Evolutionary conservation across 2,329 filamentous ascomycete genomes (phyloP).

Genomic region (Aotearoamyces nothofagi): DNA sequence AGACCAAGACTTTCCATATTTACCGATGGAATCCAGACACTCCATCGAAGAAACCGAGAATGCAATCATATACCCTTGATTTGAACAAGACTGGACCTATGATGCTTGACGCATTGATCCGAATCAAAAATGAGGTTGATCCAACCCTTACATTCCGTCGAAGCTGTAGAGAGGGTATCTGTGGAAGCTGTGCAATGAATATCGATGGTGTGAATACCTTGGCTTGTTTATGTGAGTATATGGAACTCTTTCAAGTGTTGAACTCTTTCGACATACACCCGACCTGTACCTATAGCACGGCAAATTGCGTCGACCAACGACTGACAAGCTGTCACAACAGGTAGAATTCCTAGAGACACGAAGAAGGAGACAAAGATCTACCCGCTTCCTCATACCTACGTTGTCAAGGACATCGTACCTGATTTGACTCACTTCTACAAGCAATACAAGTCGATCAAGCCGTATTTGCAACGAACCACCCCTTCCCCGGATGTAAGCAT

Average conservation of each 20-base stretch:
- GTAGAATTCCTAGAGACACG: conserved; percentile 81
- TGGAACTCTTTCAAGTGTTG: too few species aligned
- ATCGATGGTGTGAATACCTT: conserved; percentile 98
- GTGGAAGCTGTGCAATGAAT: conserved; percentile 98
- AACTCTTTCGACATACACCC: too few species aligned
- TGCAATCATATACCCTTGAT: conserved; percentile 91
- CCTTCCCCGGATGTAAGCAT: conserved; percentile 70
- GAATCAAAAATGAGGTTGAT: conserved; percentile 98
- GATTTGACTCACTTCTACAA: conserved; percentile 99
- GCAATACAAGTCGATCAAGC: conserved; percentile 99
- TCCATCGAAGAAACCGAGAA: conserved; percentile 81
- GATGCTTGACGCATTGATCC: conserved; percentile 90
- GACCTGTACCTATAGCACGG: too few species aligned
- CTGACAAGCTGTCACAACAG: too few species aligned
- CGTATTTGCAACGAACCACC: conserved; percentile 86
- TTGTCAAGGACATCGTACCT: conserved; percentile 97
- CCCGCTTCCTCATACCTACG: conserved; percentile 94
- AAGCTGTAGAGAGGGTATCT: conserved; percentile 96
- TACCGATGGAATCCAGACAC: conserved; percentile 97
- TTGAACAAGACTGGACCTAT: conserved; percentile 98
- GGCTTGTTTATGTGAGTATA: conserved; percentile 83
- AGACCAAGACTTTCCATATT: conserved; percentile 91
- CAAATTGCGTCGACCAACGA: too few species aligned
- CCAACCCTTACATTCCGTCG: conserved; percentile 91
- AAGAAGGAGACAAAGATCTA: conserved; percentile 82